Conservation (phyloP, 208 protist genomes). For the Trypanosoma caninum region DNA sequence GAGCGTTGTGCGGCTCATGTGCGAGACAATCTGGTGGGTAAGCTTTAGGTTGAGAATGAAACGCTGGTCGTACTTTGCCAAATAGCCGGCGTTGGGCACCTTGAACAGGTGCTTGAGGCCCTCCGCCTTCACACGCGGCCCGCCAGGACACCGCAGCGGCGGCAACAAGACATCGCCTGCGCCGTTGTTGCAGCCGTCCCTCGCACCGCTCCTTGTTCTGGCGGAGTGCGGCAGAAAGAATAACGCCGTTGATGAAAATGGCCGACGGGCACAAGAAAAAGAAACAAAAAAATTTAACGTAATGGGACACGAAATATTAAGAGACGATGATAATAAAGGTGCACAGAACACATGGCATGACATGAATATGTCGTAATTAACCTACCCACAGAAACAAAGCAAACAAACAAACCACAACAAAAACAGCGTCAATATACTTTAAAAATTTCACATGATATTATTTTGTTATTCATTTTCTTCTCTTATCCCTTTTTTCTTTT, state of each 20-base stretch:
- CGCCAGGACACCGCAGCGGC: constrained; percentile 76
- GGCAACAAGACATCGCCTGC: constrained; percentile 28
- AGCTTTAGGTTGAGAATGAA: constrained; percentile 89
- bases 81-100: constrained; percentile 75
- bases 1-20: constrained; percentile 63
- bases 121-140: constrained; percentile 71
- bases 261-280: background rate
- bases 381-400: too few species aligned
- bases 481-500: constrained; percentile 3
- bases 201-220: background rate
- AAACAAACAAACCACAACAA: too few species aligned
- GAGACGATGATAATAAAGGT: too few species aligned
- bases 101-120: constrained; percentile 86
- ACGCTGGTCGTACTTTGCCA: constrained; percentile 86
- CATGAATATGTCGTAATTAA: too few species aligned
- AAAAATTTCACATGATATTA: too few species aligned
- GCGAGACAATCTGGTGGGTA: constrained; percentile 72
- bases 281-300: constrained; percentile 6
- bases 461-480: too few species aligned
- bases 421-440: too few species aligned
- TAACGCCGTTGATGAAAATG: constrained; percentile 5
- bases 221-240: background rate
- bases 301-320: too few species aligned
- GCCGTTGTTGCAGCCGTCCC: background rate
- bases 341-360: too few species aligned